Conservation (phyloP, 192 early-diverging fungal species). For the Podochytrium sp. region DNA sequence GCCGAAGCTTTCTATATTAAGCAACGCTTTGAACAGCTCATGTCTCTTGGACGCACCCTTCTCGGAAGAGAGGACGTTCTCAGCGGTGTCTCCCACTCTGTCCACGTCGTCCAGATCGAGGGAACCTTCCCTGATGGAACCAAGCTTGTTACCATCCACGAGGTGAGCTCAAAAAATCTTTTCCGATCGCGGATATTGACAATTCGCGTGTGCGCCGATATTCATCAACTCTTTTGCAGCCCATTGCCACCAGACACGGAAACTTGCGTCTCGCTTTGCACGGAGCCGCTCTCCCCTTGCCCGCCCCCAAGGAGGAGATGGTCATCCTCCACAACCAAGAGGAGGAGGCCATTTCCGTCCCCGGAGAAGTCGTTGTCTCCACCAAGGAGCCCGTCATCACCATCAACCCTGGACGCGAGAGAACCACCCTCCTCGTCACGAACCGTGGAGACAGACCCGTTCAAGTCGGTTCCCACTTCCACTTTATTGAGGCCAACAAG, state of each 20-base stretch:
- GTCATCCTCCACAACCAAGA: neutral
- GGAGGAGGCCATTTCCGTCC: neutral
- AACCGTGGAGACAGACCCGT: constrained; percentile 95
- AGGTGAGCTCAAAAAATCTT: no score
- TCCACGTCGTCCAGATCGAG: constrained; percentile 81
- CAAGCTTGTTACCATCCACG: constrained; percentile 91
- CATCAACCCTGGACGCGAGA: constrained; percentile 78
- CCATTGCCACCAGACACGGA: constrained; percentile 82
- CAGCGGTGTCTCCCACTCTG: constrained; percentile 65
- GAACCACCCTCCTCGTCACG: constrained; percentile 73
- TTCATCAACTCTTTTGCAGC: no score
- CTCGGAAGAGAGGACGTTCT: constrained; percentile 87
- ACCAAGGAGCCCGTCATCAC: constrained; percentile 63
- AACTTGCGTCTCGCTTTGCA: constrained; percentile 84
- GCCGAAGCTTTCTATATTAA: neutral
- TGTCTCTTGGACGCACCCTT: constrained; percentile 84
- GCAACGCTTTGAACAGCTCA: constrained; percentile 50
- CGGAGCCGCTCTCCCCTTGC: constrained; percentile 84
- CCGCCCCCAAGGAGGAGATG: constrained; percentile 38
- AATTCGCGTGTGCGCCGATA: no score
- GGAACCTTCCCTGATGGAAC: constrained; percentile 94
- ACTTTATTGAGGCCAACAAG: constrained; percentile 93
- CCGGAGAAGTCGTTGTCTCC: constrained; percentile 57
- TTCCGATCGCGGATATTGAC: no score
- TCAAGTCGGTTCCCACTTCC: constrained; percentile 95